Evolutionary conservation across 2,329 filamentous ascomycete species (phyloP).

Genomic region (Fusarium piperis): DNA sequence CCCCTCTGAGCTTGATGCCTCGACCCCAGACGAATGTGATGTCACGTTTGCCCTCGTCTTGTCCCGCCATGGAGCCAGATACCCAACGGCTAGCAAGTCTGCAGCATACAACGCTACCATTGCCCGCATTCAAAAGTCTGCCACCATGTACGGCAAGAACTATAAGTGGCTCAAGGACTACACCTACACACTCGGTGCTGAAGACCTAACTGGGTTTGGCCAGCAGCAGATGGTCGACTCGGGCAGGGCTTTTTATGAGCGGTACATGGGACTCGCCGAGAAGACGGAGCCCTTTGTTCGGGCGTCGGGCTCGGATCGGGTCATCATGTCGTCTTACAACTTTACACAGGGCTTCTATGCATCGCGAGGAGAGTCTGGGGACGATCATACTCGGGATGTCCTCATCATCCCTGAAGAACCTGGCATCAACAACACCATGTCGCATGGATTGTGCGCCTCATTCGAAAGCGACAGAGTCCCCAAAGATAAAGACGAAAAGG

Average conservation of each 20-base stretch:
- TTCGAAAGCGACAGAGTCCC: conserved; percentile 72
- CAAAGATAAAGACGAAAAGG: conserved; percentile 54
- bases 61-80: conserved; percentile 85
- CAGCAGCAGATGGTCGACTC: conserved; percentile 76
- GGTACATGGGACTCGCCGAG: conserved; percentile 72
- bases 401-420: conserved; percentile 75
- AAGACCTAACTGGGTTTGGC: conserved; percentile 75
- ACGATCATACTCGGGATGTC: conserved; percentile 63
- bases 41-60: conserved; percentile 84
- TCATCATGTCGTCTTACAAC: conserved; percentile 77
- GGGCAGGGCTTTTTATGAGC: conserved; percentile 77
- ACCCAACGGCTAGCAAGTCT: conserved; percentile 78
- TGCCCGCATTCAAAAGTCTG: conserved; percentile 67
- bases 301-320: conserved; percentile 74
- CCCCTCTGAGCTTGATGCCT: conserved; percentile 69
- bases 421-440: conserved; percentile 82
- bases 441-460: conserved; percentile 74
- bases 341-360: conserved; percentile 79
- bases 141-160: conserved; percentile 66
- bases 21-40: conserved; percentile 73
- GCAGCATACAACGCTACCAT: conserved; percentile 71
- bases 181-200: conserved; percentile 74
- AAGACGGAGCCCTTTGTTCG: conserved; percentile 74
- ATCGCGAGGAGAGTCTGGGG: conserved; percentile 48
- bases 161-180: conserved; percentile 79